Conservation (phyloP, 768 basidiomycete genomes). For the Collybia sp. region DNA sequence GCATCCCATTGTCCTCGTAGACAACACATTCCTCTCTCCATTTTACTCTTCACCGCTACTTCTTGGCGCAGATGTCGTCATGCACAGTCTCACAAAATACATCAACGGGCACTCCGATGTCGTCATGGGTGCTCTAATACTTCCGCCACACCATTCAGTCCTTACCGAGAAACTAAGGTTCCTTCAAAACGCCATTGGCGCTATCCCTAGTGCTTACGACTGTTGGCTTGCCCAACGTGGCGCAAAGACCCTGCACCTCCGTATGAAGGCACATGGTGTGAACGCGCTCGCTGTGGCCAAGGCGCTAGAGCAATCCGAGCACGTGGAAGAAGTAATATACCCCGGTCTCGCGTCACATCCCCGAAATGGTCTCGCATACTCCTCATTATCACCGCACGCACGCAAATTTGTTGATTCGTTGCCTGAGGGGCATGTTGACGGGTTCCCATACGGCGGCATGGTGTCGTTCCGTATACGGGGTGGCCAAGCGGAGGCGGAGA, state of each 20-base stretch:
- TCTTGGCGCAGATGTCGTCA: slow-evolving; percentile 78
- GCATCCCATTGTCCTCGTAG: slow-evolving; percentile 78
- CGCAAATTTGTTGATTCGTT: slow-evolving; percentile 50
- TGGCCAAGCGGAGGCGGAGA: slow-evolving; percentile 48
- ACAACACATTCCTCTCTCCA: slow-evolving; percentile 93
- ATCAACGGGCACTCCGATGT: slow-evolving; percentile 94
- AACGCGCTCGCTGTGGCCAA: slow-evolving; percentile 78
- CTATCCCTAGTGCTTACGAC: slow-evolving; percentile 83
- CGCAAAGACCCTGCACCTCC: slow-evolving; percentile 84
- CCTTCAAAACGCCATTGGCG: slow-evolving; percentile 87
- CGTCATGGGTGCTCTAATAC: slow-evolving; percentile 80
- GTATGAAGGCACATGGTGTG: slow-evolving; percentile 82
- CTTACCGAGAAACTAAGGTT: slow-evolving; percentile 65
- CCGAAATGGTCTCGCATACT: slow-evolving; percentile 59
- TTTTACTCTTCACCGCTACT: slow-evolving; percentile 87
- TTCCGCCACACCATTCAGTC: slow-evolving; percentile 48
- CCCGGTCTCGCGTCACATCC: slow-evolving; percentile 73
- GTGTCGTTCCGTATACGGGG: slow-evolving; percentile 73
- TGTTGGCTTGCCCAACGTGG: slow-evolving; percentile 89
- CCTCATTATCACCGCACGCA: slow-evolving; percentile 65
- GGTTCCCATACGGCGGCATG: slow-evolving; percentile 92
- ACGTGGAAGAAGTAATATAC: slow-evolving; percentile 82
- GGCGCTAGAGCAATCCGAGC: slow-evolving; percentile 45
- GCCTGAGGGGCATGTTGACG: slow-evolving; percentile 34
- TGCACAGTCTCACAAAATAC: slow-evolving; percentile 88